These are phyloP conservation scores for Sarocladiaceae sp. DNA, from an alignment of 2,329 filamentous ascomycete genomes.

Conservation along the genomic window DNA sequence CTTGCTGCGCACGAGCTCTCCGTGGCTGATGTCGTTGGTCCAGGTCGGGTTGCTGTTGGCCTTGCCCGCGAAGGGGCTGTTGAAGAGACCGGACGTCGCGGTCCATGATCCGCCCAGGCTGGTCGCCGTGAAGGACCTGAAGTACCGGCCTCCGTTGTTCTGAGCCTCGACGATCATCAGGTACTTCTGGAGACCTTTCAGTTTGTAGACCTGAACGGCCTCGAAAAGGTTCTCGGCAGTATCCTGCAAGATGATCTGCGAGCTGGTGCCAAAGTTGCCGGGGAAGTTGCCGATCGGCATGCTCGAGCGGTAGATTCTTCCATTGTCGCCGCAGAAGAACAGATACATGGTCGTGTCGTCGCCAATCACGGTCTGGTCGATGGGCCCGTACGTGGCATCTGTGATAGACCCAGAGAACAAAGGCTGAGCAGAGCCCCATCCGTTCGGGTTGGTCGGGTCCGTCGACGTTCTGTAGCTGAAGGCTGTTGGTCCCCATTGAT, in stretches of 20 bases:
- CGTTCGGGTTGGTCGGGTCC: conserved; percentile 48
- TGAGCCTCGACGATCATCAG: conserved; percentile 60
- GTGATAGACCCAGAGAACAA: conserved; percentile 52
- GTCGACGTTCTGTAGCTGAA: conserved; percentile 53
- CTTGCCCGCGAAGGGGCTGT: conserved; percentile 53
- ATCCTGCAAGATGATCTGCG: conserved; percentile 43
- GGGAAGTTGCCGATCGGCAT: conserved; percentile 58
- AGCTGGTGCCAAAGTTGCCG: conserved; percentile 45
- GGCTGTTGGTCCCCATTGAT: conserved; percentile 52
- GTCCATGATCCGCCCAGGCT: conserved; percentile 51
- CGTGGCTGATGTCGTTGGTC: conserved; percentile 60
- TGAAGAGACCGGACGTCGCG: conserved; percentile 28
- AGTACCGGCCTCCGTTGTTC: conserved; percentile 45
- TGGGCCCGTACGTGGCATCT: conserved; percentile 43
- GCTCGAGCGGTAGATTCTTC: conserved; percentile 54
- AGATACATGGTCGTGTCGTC: conserved; percentile 55
- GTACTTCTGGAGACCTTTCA: conserved; percentile 46
- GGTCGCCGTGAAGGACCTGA: conserved; percentile 57
- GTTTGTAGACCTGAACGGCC: conserved; percentile 56
- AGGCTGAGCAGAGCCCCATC: conserved; percentile 45
- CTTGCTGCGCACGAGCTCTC: conserved; percentile 48
- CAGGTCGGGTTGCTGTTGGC: conserved; percentile 56
- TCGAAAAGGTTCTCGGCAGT: conserved; percentile 52
- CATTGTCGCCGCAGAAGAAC: conserved; percentile 60
- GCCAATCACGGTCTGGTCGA: conserved; percentile 57